Evolutionary conservation across 1,284 basidiomycete genomes (phyloP).

Genomic region (Marasmius fiardii): DNA sequence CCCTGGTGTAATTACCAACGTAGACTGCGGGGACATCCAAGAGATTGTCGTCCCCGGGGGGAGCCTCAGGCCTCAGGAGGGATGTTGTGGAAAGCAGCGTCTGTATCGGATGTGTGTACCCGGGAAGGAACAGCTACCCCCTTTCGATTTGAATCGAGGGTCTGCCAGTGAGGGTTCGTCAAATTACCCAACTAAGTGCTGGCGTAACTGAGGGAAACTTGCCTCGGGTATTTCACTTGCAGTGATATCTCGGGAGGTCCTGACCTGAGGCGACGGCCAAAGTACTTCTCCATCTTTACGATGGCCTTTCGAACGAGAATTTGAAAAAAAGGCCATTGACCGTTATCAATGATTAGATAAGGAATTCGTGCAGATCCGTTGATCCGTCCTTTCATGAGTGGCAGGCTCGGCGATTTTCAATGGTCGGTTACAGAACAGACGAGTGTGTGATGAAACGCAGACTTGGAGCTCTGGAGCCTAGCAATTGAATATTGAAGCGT

Average conservation of each 20-base stretch:
- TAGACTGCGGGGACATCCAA: conserved; percentile 25
- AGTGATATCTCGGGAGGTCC: conserved; percentile 21
- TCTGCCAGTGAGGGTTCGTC: conserved; percentile 27
- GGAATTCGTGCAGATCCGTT: too few species aligned
- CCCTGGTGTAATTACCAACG: conserved; percentile 26
- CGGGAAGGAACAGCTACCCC: conserved; percentile 23
- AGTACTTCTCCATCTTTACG: too few species aligned
- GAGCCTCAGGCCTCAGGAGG: conserved; percentile 25
- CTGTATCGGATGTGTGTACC: conserved; percentile 25
- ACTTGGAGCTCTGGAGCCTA: too few species aligned
- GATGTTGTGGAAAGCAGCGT: conserved; percentile 26
- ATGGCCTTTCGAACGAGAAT: too few species aligned
- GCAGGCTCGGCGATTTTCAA: too few species aligned
- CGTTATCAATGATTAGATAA: too few species aligned
- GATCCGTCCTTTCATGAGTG: too few species aligned
- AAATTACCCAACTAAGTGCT: conserved; percentile 22
- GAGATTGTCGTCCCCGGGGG: conserved; percentile 19
- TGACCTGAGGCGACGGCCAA: too few species aligned
- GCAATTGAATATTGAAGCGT: too few species aligned
- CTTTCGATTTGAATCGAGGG: conserved; percentile 20
- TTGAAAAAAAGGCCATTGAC: too few species aligned
- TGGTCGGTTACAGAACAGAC: too few species aligned
- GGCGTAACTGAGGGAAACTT: neutral
- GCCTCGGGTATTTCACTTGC: conserved; percentile 16
- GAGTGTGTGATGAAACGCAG: too few species aligned